Percentiles rank a stretch among this genome's conserved stretches.
Evolutionary conservation across 208 protist genomes (phyloP).

Genomic region (Leishmania martiniquensis): DNA sequence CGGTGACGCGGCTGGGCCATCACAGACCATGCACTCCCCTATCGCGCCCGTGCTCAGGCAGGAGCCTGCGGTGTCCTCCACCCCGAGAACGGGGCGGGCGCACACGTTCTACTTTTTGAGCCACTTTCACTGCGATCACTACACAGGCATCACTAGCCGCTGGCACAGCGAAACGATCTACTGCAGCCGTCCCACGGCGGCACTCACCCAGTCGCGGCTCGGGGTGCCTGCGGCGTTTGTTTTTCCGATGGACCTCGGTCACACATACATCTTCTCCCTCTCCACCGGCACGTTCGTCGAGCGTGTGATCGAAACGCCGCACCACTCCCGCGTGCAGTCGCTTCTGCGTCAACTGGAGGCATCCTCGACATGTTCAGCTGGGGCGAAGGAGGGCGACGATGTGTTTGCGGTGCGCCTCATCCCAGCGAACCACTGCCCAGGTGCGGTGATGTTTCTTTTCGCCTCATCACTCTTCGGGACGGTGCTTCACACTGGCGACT

Average conservation of each 20-base stretch:
- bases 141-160: slow-evolving; percentile 53
- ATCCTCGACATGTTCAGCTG: not conserved
- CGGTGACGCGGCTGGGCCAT: not conserved
- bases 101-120: slow-evolving; percentile 79
- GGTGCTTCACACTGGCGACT: slow-evolving; percentile 93
- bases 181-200: slow-evolving; percentile 64
- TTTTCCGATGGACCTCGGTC: slow-evolving; percentile 47
- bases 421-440: slow-evolving; percentile 93
- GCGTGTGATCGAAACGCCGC: slow-evolving; percentile 18
- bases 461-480: slow-evolving; percentile 46
- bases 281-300: slow-evolving; percentile 28
- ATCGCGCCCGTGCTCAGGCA: not conserved
- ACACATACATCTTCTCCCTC: slow-evolving; percentile 61
- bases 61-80: not conserved
- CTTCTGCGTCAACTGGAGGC: slow-evolving; percentile 5
- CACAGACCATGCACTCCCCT: not conserved
- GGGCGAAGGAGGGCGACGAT: not conserved
- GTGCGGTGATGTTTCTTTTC: slow-evolving; percentile 92
- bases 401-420: slow-evolving; percentile 58
- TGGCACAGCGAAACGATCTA: slow-evolving; percentile 72
- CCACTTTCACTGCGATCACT: slow-evolving; percentile 94
- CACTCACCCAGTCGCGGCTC: slow-evolving; percentile 50
- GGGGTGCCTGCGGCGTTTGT: slow-evolving; percentile 48
- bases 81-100: not conserved
- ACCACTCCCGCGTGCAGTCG: slow-evolving; percentile 17